Conservation (phyloP, 2,329 filamentous ascomycete genomes). For the Westerdykella aurantiaca region DNA sequence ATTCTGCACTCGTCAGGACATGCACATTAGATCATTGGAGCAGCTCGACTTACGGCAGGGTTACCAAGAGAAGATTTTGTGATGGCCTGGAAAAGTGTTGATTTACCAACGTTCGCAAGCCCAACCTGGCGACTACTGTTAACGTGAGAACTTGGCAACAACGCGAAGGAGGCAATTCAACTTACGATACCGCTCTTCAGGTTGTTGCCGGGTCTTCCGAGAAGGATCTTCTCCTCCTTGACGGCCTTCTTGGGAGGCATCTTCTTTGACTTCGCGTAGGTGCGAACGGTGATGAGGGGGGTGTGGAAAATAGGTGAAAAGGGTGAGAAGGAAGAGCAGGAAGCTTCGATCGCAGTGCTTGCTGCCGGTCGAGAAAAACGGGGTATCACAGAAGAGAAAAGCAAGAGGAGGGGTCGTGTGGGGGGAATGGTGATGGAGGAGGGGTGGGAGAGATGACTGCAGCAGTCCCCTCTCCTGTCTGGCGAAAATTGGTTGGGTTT, state of each 20-base stretch:
- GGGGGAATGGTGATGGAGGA: slow-evolving; percentile 29
- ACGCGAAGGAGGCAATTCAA: slow-evolving; percentile 48
- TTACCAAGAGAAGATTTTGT: slow-evolving; percentile 97
- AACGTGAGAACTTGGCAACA: slow-evolving; percentile 35
- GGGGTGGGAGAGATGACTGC: slow-evolving; percentile 30
- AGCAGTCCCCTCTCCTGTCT: slow-evolving; percentile 21
- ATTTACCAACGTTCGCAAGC: slow-evolving; percentile 98
- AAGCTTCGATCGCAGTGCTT: slow-evolving; percentile 42
- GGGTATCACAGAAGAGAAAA: slow-evolving; percentile 48
- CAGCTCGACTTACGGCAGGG: slow-evolving; percentile 65
- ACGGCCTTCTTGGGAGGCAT: slow-evolving; percentile 96
- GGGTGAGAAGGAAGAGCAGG: slow-evolving; percentile 36
- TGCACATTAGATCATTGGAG: slow-evolving; percentile 2
- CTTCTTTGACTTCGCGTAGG: slow-evolving; percentile 59
- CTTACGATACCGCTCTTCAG: slow-evolving; percentile 97
- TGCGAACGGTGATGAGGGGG: slow-evolving; percentile 42
- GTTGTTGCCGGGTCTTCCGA: slow-evolving; percentile 95
- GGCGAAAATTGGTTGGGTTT: background rate
- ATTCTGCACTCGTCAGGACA: slow-evolving; percentile 55
- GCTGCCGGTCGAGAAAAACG: slow-evolving; percentile 47
- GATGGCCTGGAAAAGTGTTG: slow-evolving; percentile 98
- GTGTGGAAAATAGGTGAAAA: slow-evolving; percentile 36
- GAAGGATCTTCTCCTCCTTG: slow-evolving; percentile 90
- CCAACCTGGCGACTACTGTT: slow-evolving; percentile 65
- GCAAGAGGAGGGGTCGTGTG: slow-evolving; percentile 41